Evolutionary conservation across 306 rosid species (phyloP).

Genomic region (Casuarina glauca): DNA sequence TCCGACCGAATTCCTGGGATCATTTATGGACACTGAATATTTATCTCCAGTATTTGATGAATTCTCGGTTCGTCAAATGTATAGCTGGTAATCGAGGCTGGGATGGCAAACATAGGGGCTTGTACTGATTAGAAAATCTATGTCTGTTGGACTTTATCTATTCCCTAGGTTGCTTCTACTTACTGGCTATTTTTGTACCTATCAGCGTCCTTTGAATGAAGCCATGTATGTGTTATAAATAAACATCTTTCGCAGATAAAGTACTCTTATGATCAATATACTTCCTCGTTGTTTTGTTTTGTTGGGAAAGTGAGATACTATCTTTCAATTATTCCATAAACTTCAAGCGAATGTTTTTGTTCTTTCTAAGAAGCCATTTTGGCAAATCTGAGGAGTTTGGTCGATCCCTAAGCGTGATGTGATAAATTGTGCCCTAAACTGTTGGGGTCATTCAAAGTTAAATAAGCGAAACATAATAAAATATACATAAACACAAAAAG

Average conservation of each 20-base stretch:
- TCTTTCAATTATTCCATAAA: too few species aligned
- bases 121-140: not conserved
- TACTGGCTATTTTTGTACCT: not conserved
- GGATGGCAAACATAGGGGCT: not conserved
- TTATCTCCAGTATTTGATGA: constrained; percentile 25
- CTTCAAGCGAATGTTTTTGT: too few species aligned
- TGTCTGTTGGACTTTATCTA: not conserved
- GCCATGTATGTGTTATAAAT: not conserved
- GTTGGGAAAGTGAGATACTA: too few species aligned
- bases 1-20: constrained; percentile 1
- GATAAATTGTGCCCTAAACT: too few species aligned
- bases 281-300: not conserved
- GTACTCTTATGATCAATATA: too few species aligned
- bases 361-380: too few species aligned
- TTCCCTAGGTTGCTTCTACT: not conserved
- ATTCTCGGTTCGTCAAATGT: constrained; percentile 4
- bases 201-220: not conserved
- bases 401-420: too few species aligned
- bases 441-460: too few species aligned
- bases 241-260: too few species aligned
- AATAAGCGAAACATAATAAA: too few species aligned
- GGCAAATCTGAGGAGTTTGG: too few species aligned
- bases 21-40: constrained; percentile 24
- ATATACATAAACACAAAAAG: too few species aligned
- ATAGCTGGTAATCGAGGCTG: not conserved